Base-by-base conservation (phyloP, 2,329 filamentous ascomycete species). In the Metarhizium rileyi region DNA sequence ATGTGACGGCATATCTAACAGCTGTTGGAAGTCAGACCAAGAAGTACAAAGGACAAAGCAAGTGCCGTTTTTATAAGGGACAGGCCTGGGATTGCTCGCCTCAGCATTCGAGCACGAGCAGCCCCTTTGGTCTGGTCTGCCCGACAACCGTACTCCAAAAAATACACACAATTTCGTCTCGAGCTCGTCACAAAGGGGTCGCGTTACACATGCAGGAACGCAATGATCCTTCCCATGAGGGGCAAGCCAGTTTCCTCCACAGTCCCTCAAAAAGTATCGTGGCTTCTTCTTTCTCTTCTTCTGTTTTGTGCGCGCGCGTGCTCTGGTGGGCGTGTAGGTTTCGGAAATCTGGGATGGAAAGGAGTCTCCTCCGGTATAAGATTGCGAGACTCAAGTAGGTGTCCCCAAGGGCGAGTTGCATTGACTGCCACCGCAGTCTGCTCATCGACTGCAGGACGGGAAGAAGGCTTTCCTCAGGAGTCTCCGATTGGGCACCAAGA, bases 131-230 rank as follows among this genome's bases (percentile, higher is more conserved):
- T 33, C 30, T 33, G 8, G 4, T 6, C 35, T 20, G 35, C 35
- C 5, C n/a, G 20, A 38, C 18, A 18, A 38, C 8, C 30, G 35
- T 12, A 38, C 16, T 18, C 35, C 25, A n/a, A 42, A 35, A n/a
- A n/a, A n/a, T n/a, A n/a, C n/a, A 28, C 47, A 51, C 45, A 35
- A 36, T 9, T 27, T 38, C 35, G 46, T 30, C 41, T 44, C 14
- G 18, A 46, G 12, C 5, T 44, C 38, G 22, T 36, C 16, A 40
- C 38, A 50, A 44, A 49, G 43, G 43, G 45, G 47, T 48, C 2
- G 53, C 50, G 50, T 53, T 50, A 53, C 53, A 51, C 53, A 55
- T 53, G 53, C 40, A 54, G 52, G 49, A 54, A 52, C 53, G 35
- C 26, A 25, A 50, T 42, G 46, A 42, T 36, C 18, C 23, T 44